Evolutionary conservation across 495 filamentous ascomycete species (phyloP), one percentile per base, ranked within the genome.

Genomic region (Penicillium nucicola): DNA sequence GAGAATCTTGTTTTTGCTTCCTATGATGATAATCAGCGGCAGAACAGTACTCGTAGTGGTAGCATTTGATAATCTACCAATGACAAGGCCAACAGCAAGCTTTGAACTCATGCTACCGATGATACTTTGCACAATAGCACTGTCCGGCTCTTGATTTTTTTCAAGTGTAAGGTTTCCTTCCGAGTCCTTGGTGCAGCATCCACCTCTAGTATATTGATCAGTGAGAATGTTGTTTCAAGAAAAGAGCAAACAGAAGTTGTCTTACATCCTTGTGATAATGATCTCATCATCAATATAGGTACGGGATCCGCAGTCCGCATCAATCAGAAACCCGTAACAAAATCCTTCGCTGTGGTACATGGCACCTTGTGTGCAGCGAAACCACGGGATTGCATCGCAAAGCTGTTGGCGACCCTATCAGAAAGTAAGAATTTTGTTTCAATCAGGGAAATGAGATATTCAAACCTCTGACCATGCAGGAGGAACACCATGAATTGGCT

Each of bases 331-430:
- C 1, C 82, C 86, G 17, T 68, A 68, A 5, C 75, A 75, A 14
- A 82, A 42, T 3, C 68, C 60, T 2, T 75, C 59, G 2, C 57
- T 57, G 1, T 72, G 65, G 49, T 91, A 81, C 2, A 77, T 56
- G 13, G 82, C 83, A 0, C 82, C 77, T 58, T 93, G 84, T 31
- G 80, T 80, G 3, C 76, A 57, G 0, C 72, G 75, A 63, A 81
- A 92, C 67, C 85, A 92, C 0, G 78, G 74, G 1, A 92, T 60
- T 1, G 83, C 74, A 57, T 92, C 87, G 52, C 81, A 85, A 4
- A 93, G 60, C 0, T 76, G 77, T 12, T 82, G 77, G 7, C 90
- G 80, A 33, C 56, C 69, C 61, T 78, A 31, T 5, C 9, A 19
- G 17, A 37, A 19, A 62, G 50, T 14, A 19, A 9, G 12, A 15